A percentile compares a stretch with the other conserved stretches of the same genome.
Conservation (phyloP, 345 rosid species). For the Dimocarpus longan region DNA sequence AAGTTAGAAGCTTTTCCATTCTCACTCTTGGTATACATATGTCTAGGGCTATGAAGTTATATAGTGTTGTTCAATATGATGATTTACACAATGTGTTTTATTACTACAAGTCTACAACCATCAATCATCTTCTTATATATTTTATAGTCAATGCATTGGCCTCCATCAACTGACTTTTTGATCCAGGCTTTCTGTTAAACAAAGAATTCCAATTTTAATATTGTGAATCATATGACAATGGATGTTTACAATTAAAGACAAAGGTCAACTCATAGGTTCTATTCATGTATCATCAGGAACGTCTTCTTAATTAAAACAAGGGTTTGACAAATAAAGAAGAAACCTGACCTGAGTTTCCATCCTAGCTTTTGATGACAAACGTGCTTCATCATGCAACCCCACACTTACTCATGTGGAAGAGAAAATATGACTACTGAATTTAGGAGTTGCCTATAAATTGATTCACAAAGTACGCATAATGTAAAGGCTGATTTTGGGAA, state of each 20-base stretch:
- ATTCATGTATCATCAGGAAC: background rate
- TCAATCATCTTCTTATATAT: background rate
- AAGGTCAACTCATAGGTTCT: background rate
- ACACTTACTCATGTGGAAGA: background rate
- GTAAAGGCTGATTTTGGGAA: background rate
- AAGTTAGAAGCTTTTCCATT: constrained; percentile 75
- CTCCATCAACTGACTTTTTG: background rate
- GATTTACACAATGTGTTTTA: background rate
- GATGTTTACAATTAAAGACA: too few species aligned
- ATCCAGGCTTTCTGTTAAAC: background rate
- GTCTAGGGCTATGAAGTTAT: constrained; percentile 38
- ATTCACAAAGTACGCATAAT: background rate
- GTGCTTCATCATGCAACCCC: too few species aligned
- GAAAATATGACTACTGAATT: background rate
- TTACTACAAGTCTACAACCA: too few species aligned
- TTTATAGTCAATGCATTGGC: background rate
- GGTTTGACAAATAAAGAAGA: background rate
- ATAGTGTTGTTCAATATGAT: constrained; percentile 15
- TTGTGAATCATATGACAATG: background rate
- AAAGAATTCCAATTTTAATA: constrained; percentile 6
- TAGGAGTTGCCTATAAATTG: background rate
- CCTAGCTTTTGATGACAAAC: constrained; percentile 4
- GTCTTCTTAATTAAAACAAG: too few species aligned
- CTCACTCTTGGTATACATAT: constrained; percentile 45
- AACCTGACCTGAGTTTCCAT: background rate